Base-by-base conservation (phyloP, 768 basidiomycete species). In the Boletus reticulatus region DNA sequence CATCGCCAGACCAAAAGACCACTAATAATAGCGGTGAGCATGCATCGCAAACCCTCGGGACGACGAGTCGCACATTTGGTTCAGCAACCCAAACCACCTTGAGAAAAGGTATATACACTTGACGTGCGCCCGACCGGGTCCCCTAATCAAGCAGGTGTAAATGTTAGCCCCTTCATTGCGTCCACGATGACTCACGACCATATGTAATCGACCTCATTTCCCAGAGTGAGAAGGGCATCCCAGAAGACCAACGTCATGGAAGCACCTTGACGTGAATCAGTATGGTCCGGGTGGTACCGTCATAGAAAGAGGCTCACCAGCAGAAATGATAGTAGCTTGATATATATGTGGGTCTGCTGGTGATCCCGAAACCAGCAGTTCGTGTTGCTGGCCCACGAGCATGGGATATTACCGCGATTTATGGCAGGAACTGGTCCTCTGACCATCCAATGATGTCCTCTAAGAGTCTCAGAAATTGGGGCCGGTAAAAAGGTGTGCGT, bases 41-140 rank as follows among this genome's bases (percentile, higher is more conserved):
- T 41, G 17, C 52, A n/a, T 10, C 12, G 19, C 12, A 41, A 43
- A 22, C 34, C 13, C 44, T 47, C 38, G 6, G 37, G n/a, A 39
- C 11, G 10, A 34, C 6, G 34, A 9, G 7, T 7, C 45, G 2
- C 14, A 66, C 65, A 65, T 47, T 51, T 57, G 57, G 13, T 56
- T 57, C 51, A 52, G 4, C 32, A 66, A 17, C 50, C 65, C 65
- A 43, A 65, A 65, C 65, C 65, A 67, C 53, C 38, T 66, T 1
- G 66, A 27, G 17, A 66, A 57, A 24, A 66, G 48, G 47, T 57
- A 66, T 52, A 66, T 58, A 49, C 59, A 55, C 38, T 67, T 66
- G 29, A 67, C 45, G 12, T 57, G 22, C 14, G 27, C 10, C 19
- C 57, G 20, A 22, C 31, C n/a, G 2, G 56, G n/a, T 32, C 54